A percentile compares a stretch with the other conserved stretches of the same genome.
Conservation (phyloP, 495 filamentous ascomycete species). For the Tuber brumale region DNA sequence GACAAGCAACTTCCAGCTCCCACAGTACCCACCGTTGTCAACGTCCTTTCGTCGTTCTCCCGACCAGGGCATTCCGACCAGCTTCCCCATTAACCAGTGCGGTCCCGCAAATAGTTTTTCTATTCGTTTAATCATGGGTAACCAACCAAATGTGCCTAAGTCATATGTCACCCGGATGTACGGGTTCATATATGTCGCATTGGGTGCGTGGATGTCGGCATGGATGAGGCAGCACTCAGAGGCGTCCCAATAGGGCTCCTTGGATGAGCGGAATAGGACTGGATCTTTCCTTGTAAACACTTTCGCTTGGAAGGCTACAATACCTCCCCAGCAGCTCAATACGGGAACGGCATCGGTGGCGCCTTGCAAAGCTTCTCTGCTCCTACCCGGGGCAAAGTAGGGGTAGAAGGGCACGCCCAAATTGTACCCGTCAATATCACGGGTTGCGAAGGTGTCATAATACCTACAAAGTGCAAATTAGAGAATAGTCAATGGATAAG, state of each 20-base stretch:
- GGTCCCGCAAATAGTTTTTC: slow-evolving; percentile 55
- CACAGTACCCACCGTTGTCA: slow-evolving; percentile 56
- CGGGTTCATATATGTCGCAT: slow-evolving; percentile 64
- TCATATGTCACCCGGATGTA: slow-evolving; percentile 65
- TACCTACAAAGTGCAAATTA: not conserved
- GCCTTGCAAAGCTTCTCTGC: slow-evolving; percentile 55
- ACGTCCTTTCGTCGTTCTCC: slow-evolving; percentile 55
- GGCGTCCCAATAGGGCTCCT: slow-evolving; percentile 64
- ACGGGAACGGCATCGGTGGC: slow-evolving; percentile 65
- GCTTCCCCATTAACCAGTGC: slow-evolving; percentile 51
- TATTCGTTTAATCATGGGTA: slow-evolving; percentile 52
- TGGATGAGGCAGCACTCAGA: slow-evolving; percentile 76
- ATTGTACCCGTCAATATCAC: slow-evolving; percentile 65
- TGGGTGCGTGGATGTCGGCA: slow-evolving; percentile 57
- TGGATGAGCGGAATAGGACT: slow-evolving; percentile 59
- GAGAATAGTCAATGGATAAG: not conserved
- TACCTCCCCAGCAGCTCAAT: slow-evolving; percentile 74
- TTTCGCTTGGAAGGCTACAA: slow-evolving; percentile 68
- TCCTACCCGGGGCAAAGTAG: slow-evolving; percentile 62
- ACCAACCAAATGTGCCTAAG: slow-evolving; percentile 50
- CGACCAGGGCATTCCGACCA: slow-evolving; percentile 51
- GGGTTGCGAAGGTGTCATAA: slow-evolving; percentile 75
- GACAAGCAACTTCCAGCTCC: slow-evolving; percentile 52
- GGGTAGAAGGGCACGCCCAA: slow-evolving; percentile 68
- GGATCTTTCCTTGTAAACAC: slow-evolving; percentile 49